Conservation (phyloP, 73 alveolate species). For the Paramecium primaurelia region DNA sequence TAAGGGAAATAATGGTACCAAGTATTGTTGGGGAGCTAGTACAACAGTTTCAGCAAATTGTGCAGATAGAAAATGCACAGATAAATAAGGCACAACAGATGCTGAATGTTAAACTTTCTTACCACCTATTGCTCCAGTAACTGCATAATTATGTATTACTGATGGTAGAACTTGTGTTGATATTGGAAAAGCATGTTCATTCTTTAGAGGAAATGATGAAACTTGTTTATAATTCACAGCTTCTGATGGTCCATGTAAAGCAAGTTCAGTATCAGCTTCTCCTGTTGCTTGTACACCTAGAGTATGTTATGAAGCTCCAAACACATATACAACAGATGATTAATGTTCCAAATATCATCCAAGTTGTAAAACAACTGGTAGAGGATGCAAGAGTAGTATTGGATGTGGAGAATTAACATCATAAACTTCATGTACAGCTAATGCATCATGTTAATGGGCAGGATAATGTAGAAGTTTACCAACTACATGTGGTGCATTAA, state of each 20-base stretch:
- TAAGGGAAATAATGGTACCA: not conserved
- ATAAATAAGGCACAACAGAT: not conserved
- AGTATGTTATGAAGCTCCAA: conserved; percentile 12
- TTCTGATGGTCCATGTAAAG: conserved; percentile 26
- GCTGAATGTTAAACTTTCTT: not conserved
- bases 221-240: not conserved
- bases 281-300: not conserved
- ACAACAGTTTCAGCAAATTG: not conserved
- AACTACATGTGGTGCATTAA: not conserved
- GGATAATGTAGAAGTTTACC: not conserved
- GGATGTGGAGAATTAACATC: not conserved
- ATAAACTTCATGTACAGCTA: not conserved
- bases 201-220: not conserved
- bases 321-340: not conserved
- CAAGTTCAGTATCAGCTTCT: not conserved
- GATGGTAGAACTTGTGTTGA: not conserved
- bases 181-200: not conserved
- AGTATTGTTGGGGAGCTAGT: not conserved
- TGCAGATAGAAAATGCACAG: not conserved
- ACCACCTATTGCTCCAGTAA: not conserved
- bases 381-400: not conserved
- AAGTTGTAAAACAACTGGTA: not conserved
- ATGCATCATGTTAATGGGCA: conserved; percentile 7
- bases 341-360: not conserved
- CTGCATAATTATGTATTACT: conserved; percentile 1